Conservation (phyloP, 1,139 yeast species). For the Entelexis sorbosivorans region DNA sequence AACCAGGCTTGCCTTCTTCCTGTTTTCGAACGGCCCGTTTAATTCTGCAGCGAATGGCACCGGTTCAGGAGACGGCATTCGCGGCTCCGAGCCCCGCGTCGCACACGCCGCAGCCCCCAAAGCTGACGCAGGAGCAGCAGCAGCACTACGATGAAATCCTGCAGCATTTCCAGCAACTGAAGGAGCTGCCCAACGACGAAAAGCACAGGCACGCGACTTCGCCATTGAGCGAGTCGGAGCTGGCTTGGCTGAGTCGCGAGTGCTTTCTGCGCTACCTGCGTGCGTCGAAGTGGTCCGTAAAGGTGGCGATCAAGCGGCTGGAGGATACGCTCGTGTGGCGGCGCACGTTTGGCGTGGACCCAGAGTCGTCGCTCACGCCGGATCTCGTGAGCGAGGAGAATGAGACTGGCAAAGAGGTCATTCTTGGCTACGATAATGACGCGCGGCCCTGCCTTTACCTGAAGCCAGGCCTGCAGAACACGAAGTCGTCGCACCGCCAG, state of each 20-base stretch:
- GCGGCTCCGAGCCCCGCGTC: conserved; percentile 28
- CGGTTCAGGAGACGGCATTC: conserved; percentile 14
- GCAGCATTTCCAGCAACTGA: conserved; percentile 44
- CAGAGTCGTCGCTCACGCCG: conserved; percentile 45
- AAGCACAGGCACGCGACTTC: conserved; percentile 27
- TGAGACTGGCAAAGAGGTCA: conserved; percentile 78
- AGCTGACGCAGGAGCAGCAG: conserved; percentile 45
- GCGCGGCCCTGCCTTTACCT: conserved; percentile 82
- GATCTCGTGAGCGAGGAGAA: conserved; percentile 60
- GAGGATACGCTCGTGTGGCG: conserved; percentile 79
- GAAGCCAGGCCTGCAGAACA: conserved; percentile 88
- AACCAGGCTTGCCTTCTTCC: not conserved
- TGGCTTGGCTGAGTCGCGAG: conserved; percentile 84
- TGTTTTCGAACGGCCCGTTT: not conserved
- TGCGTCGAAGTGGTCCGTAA: conserved; percentile 79
- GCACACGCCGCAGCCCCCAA: conserved; percentile 41
- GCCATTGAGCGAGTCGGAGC: conserved; percentile 49
- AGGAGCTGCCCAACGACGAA: conserved; percentile 37
- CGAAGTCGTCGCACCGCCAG: conserved; percentile 73
- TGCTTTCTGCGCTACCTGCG: conserved; percentile 77
- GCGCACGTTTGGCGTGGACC: conserved; percentile 75
- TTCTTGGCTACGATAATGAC: conserved; percentile 80
- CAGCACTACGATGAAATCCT: conserved; percentile 49
- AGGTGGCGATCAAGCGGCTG: conserved; percentile 61
- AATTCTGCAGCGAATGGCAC: not conserved